A percentile compares a stretch with the other conserved stretches of the same genome.
Conservation (phyloP, 176 grass and related monocot genomes). For the Echinochloa phyllopogon region DNA sequence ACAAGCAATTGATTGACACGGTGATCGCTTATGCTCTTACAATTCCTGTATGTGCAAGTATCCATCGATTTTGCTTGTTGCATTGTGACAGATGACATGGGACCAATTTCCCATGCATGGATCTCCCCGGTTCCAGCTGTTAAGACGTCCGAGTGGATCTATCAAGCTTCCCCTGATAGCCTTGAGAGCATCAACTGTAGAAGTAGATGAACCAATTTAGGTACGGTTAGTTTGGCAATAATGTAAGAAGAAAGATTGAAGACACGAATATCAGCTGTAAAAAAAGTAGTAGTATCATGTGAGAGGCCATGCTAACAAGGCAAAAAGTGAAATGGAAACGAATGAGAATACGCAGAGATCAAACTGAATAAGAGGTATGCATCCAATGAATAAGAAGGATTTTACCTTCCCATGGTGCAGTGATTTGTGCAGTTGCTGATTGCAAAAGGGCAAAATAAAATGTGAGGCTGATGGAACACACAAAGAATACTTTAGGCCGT, state of each 20-base stretch:
- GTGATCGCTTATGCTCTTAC: constrained; percentile 58
- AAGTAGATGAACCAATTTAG: constrained; percentile 44
- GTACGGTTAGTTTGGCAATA: constrained; percentile 2
- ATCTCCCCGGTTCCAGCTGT: constrained; percentile 80
- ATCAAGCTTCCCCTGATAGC: constrained; percentile 63
- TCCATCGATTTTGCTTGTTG: constrained; percentile 53
- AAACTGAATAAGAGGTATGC: constrained; percentile 10
- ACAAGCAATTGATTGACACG: constrained; percentile 33
- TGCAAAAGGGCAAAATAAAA: constrained; percentile 46
- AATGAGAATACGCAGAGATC: constrained; percentile 6
- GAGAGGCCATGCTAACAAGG: constrained; percentile 4
- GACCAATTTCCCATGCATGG: constrained; percentile 83
- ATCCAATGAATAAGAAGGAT: background rate
- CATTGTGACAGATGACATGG: constrained; percentile 78
- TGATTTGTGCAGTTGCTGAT: constrained; percentile 53
- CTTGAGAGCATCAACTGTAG: constrained; percentile 74
- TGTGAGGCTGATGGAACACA: constrained; percentile 36
- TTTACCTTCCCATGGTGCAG: constrained; percentile 86
- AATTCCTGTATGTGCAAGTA: constrained; percentile 89
- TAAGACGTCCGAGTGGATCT: constrained; percentile 56
- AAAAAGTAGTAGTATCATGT: background rate
- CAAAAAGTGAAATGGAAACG: constrained; percentile 7
- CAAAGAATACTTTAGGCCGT: background rate
- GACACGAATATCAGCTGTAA: constrained; percentile 2
- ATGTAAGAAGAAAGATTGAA: background rate